Evolutionary conservation across 164 flowering plant species (phyloP), one percentile per base, ranked within the genome.

Genomic region (Aristolochia californica): DNA sequence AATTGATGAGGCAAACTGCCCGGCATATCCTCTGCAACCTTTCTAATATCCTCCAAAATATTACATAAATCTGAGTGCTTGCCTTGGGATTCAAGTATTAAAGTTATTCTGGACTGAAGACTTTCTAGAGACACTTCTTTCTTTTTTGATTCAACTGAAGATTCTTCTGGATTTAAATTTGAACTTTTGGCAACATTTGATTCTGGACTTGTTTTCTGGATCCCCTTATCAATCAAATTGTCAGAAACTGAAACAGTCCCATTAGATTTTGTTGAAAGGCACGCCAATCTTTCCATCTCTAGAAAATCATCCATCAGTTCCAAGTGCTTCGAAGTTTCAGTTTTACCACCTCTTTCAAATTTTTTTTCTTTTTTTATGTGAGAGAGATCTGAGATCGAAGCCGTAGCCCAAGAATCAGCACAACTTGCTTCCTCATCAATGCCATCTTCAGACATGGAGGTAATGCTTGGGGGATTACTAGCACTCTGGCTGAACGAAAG

Each of bases 241-340:
- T 23, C 54, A 50, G 54, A 24, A 22, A 50, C 23, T 38, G 74
- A 66, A 63, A 60, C 51, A 14, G 70, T 62, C 43, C 74, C 80
- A 70, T 80, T 76, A 45, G 84, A 73, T 23, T 79, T 78, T 30
- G 73, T 66, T 24, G 88, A 66, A 30, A 66, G 65, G 64, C 84
- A 66, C 16, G 97, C 99, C 64, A 94, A 74, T 68, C 80, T 94
- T 77, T 94, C 99, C 97, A 94, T 90, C 78, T 94, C 97, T 44
- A 90, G 74, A 68, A 94, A 94, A 69, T 93, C 99, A 73, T 88
- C 93, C 96, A 94, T 94, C 53, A 90, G 82, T 58, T 82, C 89
- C 76, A 84, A 58, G 50, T 73, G 77, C 55, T 58, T 81, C 18
- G 76, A 62, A 61, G 54, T 77, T 22, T 81, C 88, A 49, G 73